Conservation (phyloP, 768 basidiomycete species). For the Gymnopilus junonius region DNA sequence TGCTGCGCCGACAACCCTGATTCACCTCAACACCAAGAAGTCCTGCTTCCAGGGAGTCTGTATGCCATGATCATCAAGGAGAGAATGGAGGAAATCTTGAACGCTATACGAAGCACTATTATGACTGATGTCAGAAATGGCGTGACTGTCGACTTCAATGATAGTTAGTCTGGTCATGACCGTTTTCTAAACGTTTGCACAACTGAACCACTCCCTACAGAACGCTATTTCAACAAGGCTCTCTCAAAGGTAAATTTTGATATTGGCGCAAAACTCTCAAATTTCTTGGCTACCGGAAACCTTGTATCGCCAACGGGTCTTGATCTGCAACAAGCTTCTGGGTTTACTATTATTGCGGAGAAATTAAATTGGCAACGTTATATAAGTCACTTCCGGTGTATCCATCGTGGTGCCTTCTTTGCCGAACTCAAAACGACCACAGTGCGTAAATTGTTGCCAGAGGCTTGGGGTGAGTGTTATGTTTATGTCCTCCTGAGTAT, state of each 20-base stretch:
- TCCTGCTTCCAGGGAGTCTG: constrained; percentile 88
- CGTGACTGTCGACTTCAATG: constrained; percentile 85
- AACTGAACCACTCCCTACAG: constrained; percentile 38
- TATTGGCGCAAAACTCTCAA: constrained; percentile 85
- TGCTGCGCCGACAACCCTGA: constrained; percentile 97
- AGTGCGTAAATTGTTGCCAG: constrained; percentile 94
- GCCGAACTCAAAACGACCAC: constrained; percentile 98
- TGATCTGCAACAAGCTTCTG: constrained; percentile 95
- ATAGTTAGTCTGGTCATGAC: constrained; percentile 58
- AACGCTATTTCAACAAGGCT: constrained; percentile 80
- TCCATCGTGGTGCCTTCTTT: constrained; percentile 99
- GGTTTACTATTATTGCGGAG: constrained; percentile 99
- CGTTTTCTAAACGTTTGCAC: neutral
- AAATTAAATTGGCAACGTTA: constrained; percentile 99
- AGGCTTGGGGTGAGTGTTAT: constrained; percentile 87
- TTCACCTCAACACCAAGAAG: constrained; percentile 98
- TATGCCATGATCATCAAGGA: constrained; percentile 99
- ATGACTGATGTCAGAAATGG: constrained; percentile 74
- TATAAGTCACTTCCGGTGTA: constrained; percentile 97
- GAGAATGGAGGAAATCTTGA: constrained; percentile 88
- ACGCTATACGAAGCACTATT: constrained; percentile 71
- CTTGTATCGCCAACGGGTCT: constrained; percentile 93
- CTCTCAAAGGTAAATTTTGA: constrained; percentile 85
- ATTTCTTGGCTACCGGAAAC: constrained; percentile 98
- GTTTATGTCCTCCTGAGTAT: neutral